A percentile compares a stretch with the other conserved stretches of the same genome.
phyloP scores from a whole-genome alignment of 768 basidiomycete genomes.

The Suillus fuscotomentosus region DNA sequence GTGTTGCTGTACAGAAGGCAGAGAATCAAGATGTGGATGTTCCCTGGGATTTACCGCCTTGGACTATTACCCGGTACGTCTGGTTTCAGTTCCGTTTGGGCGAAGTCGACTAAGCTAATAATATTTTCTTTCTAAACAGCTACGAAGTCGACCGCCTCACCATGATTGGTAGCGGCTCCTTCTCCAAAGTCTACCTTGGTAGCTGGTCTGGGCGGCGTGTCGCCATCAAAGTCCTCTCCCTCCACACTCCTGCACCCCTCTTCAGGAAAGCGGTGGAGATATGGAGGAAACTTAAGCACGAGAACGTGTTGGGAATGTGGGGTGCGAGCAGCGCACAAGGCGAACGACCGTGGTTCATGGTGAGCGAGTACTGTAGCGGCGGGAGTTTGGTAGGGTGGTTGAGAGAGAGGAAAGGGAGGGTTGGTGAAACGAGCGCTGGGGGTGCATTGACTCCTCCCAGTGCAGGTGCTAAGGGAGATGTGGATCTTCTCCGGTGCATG shows the following conservation, averaged over 20 bases:
- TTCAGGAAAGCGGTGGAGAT: constrained; percentile 47
- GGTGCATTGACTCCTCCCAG: neutral
- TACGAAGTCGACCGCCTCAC: constrained; percentile 74
- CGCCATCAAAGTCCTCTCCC: constrained; percentile 71
- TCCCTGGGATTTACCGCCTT: constrained; percentile 49
- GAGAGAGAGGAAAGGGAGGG: constrained; percentile 33
- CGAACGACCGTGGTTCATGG: constrained; percentile 8
- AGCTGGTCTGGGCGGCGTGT: constrained; percentile 66
- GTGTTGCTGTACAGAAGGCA: constrained; percentile 16
- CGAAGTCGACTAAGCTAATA: constrained; percentile 1
- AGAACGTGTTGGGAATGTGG: constrained; percentile 14
- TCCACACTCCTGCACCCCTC: constrained; percentile 55
- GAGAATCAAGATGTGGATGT: constrained; percentile 13
- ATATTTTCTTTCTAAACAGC: constrained; percentile 28
- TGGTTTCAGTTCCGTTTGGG: neutral
- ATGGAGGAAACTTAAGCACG: constrained; percentile 12
- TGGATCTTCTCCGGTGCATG: constrained; percentile 8
- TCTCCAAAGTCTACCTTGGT: constrained; percentile 78
- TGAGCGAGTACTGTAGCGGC: neutral
- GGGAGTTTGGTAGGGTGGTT: constrained; percentile 40
- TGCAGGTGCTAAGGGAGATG: neutral
- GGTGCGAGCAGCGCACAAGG: constrained; percentile 13
- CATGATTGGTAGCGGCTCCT: constrained; percentile 71
- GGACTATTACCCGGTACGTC: constrained; percentile 70
- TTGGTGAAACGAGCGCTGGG: neutral